Evolutionary conservation across 768 basidiomycete species (phyloP).

Genomic region (Agaricus sinodeliciosus): DNA sequence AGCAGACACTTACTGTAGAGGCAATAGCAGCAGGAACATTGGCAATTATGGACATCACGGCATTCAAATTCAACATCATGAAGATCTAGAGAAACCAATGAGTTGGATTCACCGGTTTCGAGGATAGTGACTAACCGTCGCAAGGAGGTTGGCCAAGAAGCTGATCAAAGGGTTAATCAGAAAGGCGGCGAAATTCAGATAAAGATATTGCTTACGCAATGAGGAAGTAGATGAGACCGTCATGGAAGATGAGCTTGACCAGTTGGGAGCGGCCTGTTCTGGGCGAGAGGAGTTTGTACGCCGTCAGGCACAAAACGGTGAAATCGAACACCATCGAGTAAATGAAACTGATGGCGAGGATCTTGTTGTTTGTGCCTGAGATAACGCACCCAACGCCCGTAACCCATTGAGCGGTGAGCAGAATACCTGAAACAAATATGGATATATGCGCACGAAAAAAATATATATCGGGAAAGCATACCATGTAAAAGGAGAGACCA

Average conservation of each 20-base stretch:
- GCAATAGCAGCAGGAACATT: slow-evolving; percentile 69
- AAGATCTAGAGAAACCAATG: slow-evolving; percentile 30
- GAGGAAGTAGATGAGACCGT: slow-evolving; percentile 66
- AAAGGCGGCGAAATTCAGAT: neutral
- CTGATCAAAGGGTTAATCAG: slow-evolving; percentile 23
- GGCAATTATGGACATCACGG: slow-evolving; percentile 68
- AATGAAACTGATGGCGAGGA: slow-evolving; percentile 63
- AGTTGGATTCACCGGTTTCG: neutral
- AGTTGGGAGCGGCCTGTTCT: slow-evolving; percentile 44
- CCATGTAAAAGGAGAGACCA: slow-evolving; percentile 70
- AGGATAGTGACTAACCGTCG: slow-evolving; percentile 40
- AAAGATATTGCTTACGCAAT: slow-evolving; percentile 46
- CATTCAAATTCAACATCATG: slow-evolving; percentile 63
- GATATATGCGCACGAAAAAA: neutral
- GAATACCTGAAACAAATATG: slow-evolving; percentile 33
- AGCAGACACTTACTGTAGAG: slow-evolving; percentile 42
- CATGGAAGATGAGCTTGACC: slow-evolving; percentile 60
- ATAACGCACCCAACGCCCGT: slow-evolving; percentile 47
- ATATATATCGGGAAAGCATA: slow-evolving; percentile 17
- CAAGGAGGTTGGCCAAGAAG: slow-evolving; percentile 61
- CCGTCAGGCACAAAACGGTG: slow-evolving; percentile 52
- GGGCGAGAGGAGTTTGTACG: slow-evolving; percentile 49
- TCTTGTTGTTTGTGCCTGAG: slow-evolving; percentile 46
- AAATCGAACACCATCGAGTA: slow-evolving; percentile 74
- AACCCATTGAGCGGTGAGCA: slow-evolving; percentile 54